Percentiles rank a stretch among this genome's conserved stretches.
Evolutionary conservation across 2,329 filamentous ascomycete species (phyloP).

Genomic region (Nothomitra cinnamomea): DNA sequence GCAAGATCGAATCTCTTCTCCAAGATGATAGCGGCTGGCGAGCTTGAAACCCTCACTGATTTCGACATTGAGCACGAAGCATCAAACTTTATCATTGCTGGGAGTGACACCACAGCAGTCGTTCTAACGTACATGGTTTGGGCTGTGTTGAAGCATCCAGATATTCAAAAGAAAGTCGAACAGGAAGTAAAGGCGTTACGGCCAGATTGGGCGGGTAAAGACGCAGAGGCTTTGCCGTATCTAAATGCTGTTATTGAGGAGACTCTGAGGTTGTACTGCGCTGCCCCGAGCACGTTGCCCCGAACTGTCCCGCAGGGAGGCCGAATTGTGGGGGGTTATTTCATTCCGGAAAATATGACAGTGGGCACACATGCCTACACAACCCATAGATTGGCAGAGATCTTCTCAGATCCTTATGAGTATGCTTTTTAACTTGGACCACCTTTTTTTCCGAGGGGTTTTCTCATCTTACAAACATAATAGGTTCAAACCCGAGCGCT

Average conservation of each 20-base stretch:
- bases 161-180: slow-evolving; percentile 11
- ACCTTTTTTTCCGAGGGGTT: not conserved
- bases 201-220: slow-evolving; percentile 11
- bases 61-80: slow-evolving; percentile 26
- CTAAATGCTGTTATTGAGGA: slow-evolving; percentile 17
- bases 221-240: slow-evolving; percentile 13
- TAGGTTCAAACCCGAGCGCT: slow-evolving; percentile 3
- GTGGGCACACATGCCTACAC: slow-evolving; percentile 16
- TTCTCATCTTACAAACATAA: not conserved
- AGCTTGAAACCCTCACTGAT: slow-evolving; percentile 14
- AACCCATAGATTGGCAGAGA: slow-evolving; percentile 14
- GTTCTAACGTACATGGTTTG: slow-evolving; percentile 33
- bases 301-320: slow-evolving; percentile 15
- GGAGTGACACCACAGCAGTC: slow-evolving; percentile 34
- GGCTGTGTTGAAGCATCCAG: slow-evolving; percentile 10
- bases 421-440: slow-evolving; percentile 8
- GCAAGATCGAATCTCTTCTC: slow-evolving; percentile 21
- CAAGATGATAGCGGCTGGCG: slow-evolving; percentile 22
- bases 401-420: slow-evolving; percentile 14
- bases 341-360: slow-evolving; percentile 13
- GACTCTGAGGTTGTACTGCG: slow-evolving; percentile 18
- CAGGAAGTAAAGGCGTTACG: slow-evolving; percentile 13
- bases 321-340: slow-evolving; percentile 11
- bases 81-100: slow-evolving; percentile 30
- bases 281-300: slow-evolving; percentile 17